Evolutionary conservation across 176 grass and related monocot species (phyloP).

Genomic region (Aechmea fasciata): DNA sequence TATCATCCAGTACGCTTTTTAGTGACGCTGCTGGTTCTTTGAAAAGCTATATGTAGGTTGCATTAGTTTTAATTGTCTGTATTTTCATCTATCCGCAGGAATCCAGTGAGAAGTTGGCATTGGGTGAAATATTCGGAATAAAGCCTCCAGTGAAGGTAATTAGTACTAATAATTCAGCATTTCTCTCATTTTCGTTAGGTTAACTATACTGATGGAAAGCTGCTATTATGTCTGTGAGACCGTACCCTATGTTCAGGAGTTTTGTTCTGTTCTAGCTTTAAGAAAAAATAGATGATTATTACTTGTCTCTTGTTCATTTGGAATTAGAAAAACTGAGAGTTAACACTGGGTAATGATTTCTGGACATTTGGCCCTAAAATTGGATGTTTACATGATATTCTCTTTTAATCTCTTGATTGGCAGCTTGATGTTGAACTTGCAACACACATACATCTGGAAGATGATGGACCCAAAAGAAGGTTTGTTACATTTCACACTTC

Average conservation of each 20-base stretch:
- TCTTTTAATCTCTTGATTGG: slow-evolving; percentile 23
- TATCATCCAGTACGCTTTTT: slow-evolving; percentile 83
- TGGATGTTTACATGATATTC: background rate
- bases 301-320: no score
- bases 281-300: no score
- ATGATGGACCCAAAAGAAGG: slow-evolving; percentile 94
- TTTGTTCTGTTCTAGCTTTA: background rate
- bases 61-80: slow-evolving; percentile 9
- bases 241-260: background rate
- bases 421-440: slow-evolving; percentile 80
- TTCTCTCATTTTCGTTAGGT: background rate
- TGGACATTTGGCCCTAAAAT: background rate
- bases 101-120: slow-evolving; percentile 92
- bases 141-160: slow-evolving; percentile 87
- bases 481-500: slow-evolving; percentile 19
- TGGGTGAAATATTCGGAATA: slow-evolving; percentile 95
- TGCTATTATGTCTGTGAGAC: background rate
- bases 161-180: slow-evolving; percentile 12
- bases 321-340: no score
- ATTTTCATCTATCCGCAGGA: slow-evolving; percentile 41
- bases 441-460: slow-evolving; percentile 72
- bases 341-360: no score
- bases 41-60: slow-evolving; percentile 1
- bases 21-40: slow-evolving; percentile 14
- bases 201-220: background rate